Percentiles rank a stretch among this genome's conserved stretches.
Evolutionary conservation across 2,329 filamentous ascomycete species (phyloP).

Genomic region (Apiospora pterosperma): DNA sequence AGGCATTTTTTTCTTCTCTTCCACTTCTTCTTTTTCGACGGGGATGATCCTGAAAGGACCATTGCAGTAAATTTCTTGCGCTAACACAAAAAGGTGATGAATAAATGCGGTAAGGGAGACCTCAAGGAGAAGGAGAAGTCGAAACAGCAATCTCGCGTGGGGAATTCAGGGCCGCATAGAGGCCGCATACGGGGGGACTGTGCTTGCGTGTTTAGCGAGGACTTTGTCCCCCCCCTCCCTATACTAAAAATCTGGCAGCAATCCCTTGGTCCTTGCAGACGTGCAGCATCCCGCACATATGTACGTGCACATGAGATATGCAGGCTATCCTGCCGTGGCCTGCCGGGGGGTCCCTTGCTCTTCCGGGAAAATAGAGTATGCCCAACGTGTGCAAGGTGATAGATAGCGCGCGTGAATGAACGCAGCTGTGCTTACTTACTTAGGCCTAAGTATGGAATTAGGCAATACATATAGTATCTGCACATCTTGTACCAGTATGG

Average conservation of each 20-base stretch:
- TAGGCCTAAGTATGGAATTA: neutral
- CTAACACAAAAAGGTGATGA: neutral
- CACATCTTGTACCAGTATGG: neutral
- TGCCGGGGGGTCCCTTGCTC: conserved; percentile 4
- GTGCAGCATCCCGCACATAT: conserved; percentile 17
- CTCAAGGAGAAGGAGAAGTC: too few relatives aligned
- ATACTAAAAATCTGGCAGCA: conserved; percentile 11
- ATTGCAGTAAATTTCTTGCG: neutral
- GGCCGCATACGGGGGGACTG: conserved; percentile 17
- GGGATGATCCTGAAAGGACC: neutral
- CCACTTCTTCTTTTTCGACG: neutral
- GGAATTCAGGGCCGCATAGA: conserved; percentile 19
- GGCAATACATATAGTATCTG: neutral
- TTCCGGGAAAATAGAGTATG: neutral
- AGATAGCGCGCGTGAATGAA: neutral
- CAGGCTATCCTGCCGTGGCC: conserved; percentile 22
- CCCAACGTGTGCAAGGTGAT: neutral
- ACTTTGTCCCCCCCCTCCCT: neutral
- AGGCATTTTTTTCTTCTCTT: neutral
- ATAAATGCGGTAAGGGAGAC: conserved; percentile 1
- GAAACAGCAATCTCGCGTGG: conserved; percentile 17
- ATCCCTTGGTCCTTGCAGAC: conserved; percentile 22
- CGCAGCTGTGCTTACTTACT: neutral
- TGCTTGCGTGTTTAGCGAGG: neutral
- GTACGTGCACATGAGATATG: conserved; percentile 24